These are phyloP conservation scores for Geotrichum reessii DNA, from an alignment of 1,139 yeast genomes.

Conservation along the genomic window DNA sequence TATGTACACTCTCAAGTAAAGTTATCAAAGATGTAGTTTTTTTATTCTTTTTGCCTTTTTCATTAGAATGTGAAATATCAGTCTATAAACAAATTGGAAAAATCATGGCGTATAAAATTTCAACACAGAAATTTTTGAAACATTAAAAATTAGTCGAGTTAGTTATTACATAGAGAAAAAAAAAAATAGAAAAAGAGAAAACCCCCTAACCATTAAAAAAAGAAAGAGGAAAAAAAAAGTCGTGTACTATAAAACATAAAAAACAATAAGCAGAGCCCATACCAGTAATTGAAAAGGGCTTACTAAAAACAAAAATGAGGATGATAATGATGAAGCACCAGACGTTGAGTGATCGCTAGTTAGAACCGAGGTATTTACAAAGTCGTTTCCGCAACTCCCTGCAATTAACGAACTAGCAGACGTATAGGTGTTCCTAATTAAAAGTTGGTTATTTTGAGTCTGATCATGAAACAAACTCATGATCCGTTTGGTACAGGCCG, in stretches of 20 bases:
- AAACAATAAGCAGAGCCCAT: background rate
- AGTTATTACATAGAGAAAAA: background rate
- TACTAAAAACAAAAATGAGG: background rate
- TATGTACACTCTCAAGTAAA: no score
- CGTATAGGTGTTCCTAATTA: constrained; percentile 29
- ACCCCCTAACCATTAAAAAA: background rate
- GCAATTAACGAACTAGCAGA: constrained; percentile 28
- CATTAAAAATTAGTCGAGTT: background rate
- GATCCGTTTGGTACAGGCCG: constrained; percentile 27
- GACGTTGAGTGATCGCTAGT: background rate
- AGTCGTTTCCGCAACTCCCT: constrained; percentile 23
- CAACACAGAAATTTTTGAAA: background rate
- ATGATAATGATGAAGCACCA: background rate
- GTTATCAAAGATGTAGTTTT: no score
- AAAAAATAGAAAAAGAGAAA: background rate
- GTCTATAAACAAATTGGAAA: no score
- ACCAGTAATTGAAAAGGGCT: background rate
- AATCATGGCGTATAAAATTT: no score
- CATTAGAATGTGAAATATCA: no score
- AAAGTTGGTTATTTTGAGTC: constrained; percentile 26
- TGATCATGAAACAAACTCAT: constrained; percentile 28
- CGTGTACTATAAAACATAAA: background rate
- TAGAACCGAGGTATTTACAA: constrained; percentile 16
- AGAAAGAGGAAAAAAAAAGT: background rate
- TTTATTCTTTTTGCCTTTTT: no score